Evolutionary conservation across 176 grass and related monocot genomes (phyloP), one percentile per base, ranked within the genome.

Genomic region (Carex scoparia): DNA sequence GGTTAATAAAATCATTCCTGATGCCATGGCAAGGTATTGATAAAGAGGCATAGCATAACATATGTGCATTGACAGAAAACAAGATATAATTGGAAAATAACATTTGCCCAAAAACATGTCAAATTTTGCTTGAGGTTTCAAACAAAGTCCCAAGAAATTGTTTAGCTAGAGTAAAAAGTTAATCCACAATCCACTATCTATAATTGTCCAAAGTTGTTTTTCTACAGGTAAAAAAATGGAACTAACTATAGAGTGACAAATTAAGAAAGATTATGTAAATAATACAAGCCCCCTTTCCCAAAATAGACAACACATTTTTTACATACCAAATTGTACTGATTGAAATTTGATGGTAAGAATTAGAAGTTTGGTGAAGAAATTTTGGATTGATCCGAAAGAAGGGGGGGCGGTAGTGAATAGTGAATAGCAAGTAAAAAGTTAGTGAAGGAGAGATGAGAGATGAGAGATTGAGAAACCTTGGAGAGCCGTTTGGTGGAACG

Each of bases 401-500:
- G 46, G 72, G 48, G 46, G 72, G 48, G 48, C 48, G 48, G 10
- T 51, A 10, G 9, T 55, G 5, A 4, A 13, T 75, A 75, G 10
- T 0, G 49, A 76, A 48, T 56, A 40, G 4, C 38, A 40, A 6
- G 4, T 40, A 32, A 15, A 33, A 32, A 70, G 0, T 6, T 7
- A n/a, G 1, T 61, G 7, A 38, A 28, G 8, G 40, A 84, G 27
- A 46, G 42, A 48, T 77, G 35, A 84, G 4, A 46, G 19, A 27
- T 23, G 61, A 49, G 31, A 23, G 15, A 27, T 54, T 49, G 42
- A 23, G 35, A 33, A 4, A 95, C 95, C 95, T 98, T 98, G 46
- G 89, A 76, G 66, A 98, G 0, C 70, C 93, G 91, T 85, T 95
- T 93, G 80, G 74, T 89, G 86, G 88, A 89, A 54, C 95, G 95